These are phyloP conservation scores for Ceratocystis albifundus DNA, from an alignment of 2,329 filamentous ascomycete genomes.

Conservation along the genomic window DNA sequence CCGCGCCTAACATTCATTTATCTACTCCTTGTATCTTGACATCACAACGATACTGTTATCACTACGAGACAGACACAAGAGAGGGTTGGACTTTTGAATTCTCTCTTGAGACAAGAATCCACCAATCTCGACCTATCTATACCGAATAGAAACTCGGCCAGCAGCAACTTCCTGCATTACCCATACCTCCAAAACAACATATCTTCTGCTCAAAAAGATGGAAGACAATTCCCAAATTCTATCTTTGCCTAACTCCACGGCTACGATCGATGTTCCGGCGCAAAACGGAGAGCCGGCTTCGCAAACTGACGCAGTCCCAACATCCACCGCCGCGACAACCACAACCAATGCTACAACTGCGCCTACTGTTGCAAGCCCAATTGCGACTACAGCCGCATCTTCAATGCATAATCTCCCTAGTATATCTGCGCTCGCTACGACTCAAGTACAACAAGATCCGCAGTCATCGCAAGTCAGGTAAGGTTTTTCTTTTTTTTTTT, in stretches of 20 bases:
- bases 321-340: constrained; percentile 25
- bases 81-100: neutral
- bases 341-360: constrained; percentile 31
- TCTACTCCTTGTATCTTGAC: neutral
- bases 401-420: constrained; percentile 36
- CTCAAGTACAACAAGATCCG: constrained; percentile 30
- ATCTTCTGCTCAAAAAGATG: constrained; percentile 30
- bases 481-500: too few relatives aligned
- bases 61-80: neutral
- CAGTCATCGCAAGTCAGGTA: constrained; percentile 38
- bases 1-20: neutral
- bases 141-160: neutral
- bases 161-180: neutral
- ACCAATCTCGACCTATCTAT: neutral
- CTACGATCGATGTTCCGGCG: neutral
- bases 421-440: constrained; percentile 37
- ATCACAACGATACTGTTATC: neutral
- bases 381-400: neutral
- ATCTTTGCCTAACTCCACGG: constrained; percentile 31
- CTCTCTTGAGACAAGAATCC: neutral
- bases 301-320: constrained; percentile 40
- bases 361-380: neutral
- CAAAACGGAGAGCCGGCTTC: constrained; percentile 37
- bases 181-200: neutral
- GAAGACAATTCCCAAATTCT: constrained; percentile 37